Evolutionary conservation across 2,329 filamentous ascomycete species (phyloP).

Genomic region (Epichloe sp.): DNA sequence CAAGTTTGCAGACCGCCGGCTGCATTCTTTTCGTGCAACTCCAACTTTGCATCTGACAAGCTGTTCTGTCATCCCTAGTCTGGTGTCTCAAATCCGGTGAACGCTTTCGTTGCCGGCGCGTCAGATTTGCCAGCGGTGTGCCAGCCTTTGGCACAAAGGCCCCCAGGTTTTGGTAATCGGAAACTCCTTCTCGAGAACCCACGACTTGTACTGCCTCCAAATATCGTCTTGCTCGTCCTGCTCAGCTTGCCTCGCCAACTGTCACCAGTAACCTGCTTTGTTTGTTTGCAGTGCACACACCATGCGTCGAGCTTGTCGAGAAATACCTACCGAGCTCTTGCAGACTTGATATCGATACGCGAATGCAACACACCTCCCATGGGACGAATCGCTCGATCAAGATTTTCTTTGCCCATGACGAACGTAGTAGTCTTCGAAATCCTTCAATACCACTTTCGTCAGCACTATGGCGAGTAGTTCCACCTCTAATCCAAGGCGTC

Average conservation of each 20-base stretch:
- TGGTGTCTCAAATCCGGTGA: not conserved
- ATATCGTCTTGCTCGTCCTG: not conserved
- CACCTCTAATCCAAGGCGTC: slow-evolving; percentile 17
- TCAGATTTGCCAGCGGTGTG: not conserved
- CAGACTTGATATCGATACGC: slow-evolving; percentile 4
- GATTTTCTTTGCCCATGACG: not conserved
- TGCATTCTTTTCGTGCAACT: not conserved
- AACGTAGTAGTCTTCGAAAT: slow-evolving; percentile 6
- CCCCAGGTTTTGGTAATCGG: not conserved
- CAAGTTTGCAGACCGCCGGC: slow-evolving; percentile 1
- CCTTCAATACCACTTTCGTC: not conserved
- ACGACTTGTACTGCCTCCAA: not conserved
- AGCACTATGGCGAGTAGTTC: slow-evolving; percentile 18
- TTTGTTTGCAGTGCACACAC: not conserved
- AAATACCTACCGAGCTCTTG: slow-evolving; percentile 1
- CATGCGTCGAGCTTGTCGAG: slow-evolving; percentile 5
- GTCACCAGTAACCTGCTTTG: not conserved
- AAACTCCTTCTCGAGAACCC: not conserved
- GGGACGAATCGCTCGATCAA: not conserved
- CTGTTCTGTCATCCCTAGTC: not conserved
- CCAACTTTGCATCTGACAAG: not conserved
- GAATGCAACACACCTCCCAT: not conserved
- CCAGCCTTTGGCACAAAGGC: not conserved
- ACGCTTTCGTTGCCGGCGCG: not conserved
- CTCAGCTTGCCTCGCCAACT: not conserved